A percentile compares a stretch with the other conserved stretches of the same genome.
Evolutionary conservation across 345 rosid genomes (phyloP).

Genomic region (Melastoma malabathricum): DNA sequence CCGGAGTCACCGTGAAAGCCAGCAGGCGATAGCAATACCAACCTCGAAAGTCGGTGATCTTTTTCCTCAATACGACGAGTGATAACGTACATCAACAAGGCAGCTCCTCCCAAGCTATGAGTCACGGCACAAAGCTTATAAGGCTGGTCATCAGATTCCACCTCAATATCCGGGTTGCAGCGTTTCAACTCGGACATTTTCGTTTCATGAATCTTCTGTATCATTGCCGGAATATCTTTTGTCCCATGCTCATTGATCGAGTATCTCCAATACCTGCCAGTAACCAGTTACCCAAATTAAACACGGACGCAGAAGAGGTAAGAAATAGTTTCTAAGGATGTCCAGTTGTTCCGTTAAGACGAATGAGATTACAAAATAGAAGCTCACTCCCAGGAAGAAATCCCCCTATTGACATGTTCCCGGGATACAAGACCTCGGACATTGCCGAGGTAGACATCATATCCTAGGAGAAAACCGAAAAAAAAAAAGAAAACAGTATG

Average conservation of each 20-base stretch:
- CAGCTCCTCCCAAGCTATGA: conserved; percentile 98
- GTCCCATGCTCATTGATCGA: conserved; percentile 90
- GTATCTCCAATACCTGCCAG: conserved; percentile 77
- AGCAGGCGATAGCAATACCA: conserved; percentile 79
- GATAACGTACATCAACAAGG: conserved; percentile 61
- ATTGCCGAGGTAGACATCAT: conserved; percentile 39
- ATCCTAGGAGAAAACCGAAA: conserved; percentile 15
- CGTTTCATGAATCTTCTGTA: conserved; percentile 78
- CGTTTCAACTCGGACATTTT: conserved; percentile 71
- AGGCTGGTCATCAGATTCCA: conserved; percentile 52
- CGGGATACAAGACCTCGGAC: conserved; percentile 35
- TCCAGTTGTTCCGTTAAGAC: too few relatives aligned
- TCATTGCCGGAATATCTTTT: conserved; percentile 87
- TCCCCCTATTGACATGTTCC: conserved; percentile 30
- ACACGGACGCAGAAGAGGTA: background rate
- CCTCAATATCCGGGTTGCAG: conserved; percentile 36
- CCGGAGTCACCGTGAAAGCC: conserved; percentile 84
- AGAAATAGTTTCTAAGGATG: background rate
- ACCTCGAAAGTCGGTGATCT: conserved; percentile 75
- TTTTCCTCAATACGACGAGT: conserved; percentile 51
- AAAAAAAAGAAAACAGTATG: background rate
- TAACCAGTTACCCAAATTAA: conserved; percentile 1
- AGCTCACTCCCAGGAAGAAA: conserved; percentile 23
- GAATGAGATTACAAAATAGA: too few relatives aligned
- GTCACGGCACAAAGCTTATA: conserved; percentile 81